phyloP scores from a whole-genome alignment of 2,329 filamentous ascomycete species.

The Coleophoma eucalyptorum region DNA sequence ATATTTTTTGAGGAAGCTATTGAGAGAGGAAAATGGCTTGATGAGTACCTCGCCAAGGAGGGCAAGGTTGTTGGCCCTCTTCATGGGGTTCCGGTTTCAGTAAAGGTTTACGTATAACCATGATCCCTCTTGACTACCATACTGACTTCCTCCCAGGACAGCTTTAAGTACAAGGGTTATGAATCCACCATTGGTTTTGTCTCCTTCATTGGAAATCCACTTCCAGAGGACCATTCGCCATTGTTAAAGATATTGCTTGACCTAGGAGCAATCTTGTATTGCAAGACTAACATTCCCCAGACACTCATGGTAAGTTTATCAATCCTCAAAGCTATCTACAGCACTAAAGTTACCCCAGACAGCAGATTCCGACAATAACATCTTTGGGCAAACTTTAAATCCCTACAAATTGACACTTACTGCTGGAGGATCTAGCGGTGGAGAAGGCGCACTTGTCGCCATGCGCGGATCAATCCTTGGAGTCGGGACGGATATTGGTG shows the following conservation, averaged over 20 bases:
- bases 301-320: slow-evolving; percentile 39
- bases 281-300: slow-evolving; percentile 84
- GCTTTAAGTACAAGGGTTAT: slow-evolving; percentile 75
- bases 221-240: slow-evolving; percentile 60
- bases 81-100: slow-evolving; percentile 11
- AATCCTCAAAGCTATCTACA: not conserved
- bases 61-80: slow-evolving; percentile 26
- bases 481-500: slow-evolving; percentile 19
- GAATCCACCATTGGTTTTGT: slow-evolving; percentile 80
- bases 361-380: slow-evolving; percentile 37
- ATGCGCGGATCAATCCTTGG: slow-evolving; percentile 12
- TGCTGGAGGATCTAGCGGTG: slow-evolving; percentile 73
- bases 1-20: slow-evolving; percentile 2
- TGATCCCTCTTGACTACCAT: too few species aligned
- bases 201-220: slow-evolving; percentile 57
- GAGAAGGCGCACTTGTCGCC: slow-evolving; percentile 16
- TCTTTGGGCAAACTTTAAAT: slow-evolving; percentile 79
- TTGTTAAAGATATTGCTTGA: slow-evolving; percentile 74
- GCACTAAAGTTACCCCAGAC: slow-evolving; percentile 3
- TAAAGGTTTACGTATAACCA: slow-evolving; percentile 5
- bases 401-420: slow-evolving; percentile 76
- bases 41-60: slow-evolving; percentile 2
- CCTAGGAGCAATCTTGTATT: slow-evolving; percentile 80
- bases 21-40: not conserved
- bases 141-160: slow-evolving; percentile 28